A percentile compares a stretch with the other conserved stretches of the same genome.
Evolutionary conservation across 1,139 yeast genomes (phyloP).

Genomic region (Suhomyces kunorum): DNA sequence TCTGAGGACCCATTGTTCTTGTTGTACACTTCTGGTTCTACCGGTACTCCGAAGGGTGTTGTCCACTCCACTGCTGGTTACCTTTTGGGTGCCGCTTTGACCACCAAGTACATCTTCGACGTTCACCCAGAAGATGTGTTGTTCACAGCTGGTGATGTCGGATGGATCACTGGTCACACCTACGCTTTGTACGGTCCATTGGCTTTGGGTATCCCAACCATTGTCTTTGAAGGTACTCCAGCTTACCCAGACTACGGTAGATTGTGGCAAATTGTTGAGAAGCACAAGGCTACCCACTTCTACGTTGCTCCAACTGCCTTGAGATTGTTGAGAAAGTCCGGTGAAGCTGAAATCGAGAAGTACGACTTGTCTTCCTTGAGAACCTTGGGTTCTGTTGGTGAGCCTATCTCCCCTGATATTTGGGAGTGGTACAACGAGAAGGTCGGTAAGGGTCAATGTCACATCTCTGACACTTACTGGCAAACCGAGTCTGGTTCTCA

Average conservation of each 20-base stretch:
- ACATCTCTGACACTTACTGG: slow-evolving; percentile 95
- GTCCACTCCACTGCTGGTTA: slow-evolving; percentile 95
- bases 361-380: slow-evolving; percentile 89
- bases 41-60: slow-evolving; percentile 98
- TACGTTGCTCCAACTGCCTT: slow-evolving; percentile 98
- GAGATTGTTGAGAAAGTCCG: slow-evolving; percentile 92
- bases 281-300: slow-evolving; percentile 92
- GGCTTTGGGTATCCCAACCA: slow-evolving; percentile 82
- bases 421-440: slow-evolving; percentile 98
- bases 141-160: slow-evolving; percentile 98
- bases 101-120: slow-evolving; percentile 92
- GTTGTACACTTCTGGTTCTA: slow-evolving; percentile 94
- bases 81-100: slow-evolving; percentile 89
- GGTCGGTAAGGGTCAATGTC: slow-evolving; percentile 86
- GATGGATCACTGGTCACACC: slow-evolving; percentile 99
- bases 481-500: slow-evolving; percentile 98
- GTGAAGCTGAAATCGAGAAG: slow-evolving; percentile 78
- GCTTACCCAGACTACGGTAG: slow-evolving; percentile 96
- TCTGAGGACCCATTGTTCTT: slow-evolving; percentile 93
- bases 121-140: slow-evolving; percentile 83
- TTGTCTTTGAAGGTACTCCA: slow-evolving; percentile 96
- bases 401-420: slow-evolving; percentile 96
- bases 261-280: slow-evolving; percentile 94
- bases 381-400: slow-evolving; percentile 97
- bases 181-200: slow-evolving; percentile 95